Evolutionary conservation across 2,329 filamentous ascomycete species (phyloP), one percentile per base, ranked within the genome.

Genomic region (Penicillium hordei): DNA sequence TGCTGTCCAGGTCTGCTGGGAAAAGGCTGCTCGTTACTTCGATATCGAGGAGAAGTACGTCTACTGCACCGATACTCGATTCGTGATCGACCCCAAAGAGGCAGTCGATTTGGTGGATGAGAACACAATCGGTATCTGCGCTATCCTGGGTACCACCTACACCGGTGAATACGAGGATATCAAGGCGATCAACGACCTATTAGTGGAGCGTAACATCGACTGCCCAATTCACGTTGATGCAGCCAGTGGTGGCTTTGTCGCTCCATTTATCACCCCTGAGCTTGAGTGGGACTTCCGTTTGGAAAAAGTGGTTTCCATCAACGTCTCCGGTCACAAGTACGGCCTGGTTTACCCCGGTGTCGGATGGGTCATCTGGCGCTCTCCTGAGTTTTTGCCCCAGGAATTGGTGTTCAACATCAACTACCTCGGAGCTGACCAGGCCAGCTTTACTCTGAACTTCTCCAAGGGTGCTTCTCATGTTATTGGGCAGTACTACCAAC

Each of bases 361-460:
- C 15, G 93, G 93, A 58, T 97, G 93, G 93, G 87, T 93, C 12
- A 82, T 97, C 64, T 97, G 93, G 92, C 86, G 93, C 48, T 85
- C 86, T 39, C 85, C 90, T 50, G 88, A 94, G 74, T 94, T 83
- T 76, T 83, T 96, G 3, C 93, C 93, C 8, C 83, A 93, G 72
- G 93, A 97, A 70, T 87, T 97, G 23, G 91, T 97, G 68, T 97
- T 97, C 85, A 97, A 96, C 83, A 97, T 97, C 84, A 97, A 97
- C 83, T 97, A 97, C 78, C 88, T 97, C 6, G 93, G 93, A 49
- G 93, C 93, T 12, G 91, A 97, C 72, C 93, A 97, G 75, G 89
- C 92, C 2, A 96, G 91, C 3, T 97, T 97, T 79, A 97, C 93
- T 0, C 86, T 97, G 59, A 97, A 97, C 82, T 97, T 97, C 81